A percentile compares a stretch with the other conserved stretches of the same genome.
phyloP scores from a whole-genome alignment of 345 rosid species.

The Sonneratia alba region DNA sequence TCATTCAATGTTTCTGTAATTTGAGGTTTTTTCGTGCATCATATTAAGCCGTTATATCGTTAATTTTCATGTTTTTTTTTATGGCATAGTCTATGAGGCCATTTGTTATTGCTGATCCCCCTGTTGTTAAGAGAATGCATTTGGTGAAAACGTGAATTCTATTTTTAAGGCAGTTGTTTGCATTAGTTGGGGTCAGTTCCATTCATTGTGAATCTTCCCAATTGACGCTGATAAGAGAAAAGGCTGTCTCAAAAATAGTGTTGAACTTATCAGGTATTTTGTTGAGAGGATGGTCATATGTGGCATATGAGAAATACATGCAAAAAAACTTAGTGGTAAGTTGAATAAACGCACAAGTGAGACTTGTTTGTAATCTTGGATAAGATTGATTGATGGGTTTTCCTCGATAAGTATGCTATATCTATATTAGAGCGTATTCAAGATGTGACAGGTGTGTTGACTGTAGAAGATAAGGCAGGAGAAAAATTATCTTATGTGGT shows the following conservation, averaged over 20 bases:
- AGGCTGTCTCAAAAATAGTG: not conserved
- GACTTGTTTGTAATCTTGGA: not conserved
- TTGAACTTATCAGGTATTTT: not conserved
- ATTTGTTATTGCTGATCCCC: not conserved
- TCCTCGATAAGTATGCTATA: not conserved
- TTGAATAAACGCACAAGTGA: not conserved
- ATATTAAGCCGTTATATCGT: not conserved
- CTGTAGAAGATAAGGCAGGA: not conserved
- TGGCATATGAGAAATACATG: not conserved
- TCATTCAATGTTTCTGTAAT: not conserved
- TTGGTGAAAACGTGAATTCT: not conserved
- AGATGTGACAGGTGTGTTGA: not conserved
- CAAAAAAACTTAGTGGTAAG: not conserved
- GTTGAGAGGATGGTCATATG: not conserved
- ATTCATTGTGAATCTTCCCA: not conserved
- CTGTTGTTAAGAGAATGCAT: not conserved
- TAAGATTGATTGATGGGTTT: not conserved
- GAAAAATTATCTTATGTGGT: not conserved
- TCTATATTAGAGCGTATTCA: not conserved
- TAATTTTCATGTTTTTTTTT: not conserved
- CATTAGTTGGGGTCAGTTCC: not conserved
- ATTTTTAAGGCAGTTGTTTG: not conserved
- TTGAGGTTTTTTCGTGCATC: not conserved
- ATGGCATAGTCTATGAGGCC: not conserved
- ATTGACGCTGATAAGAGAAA: not conserved